A percentile compares a stretch with the other conserved stretches of the same genome.
These are phyloP conservation scores for Daldinia concentrica DNA, from an alignment of 495 filamentous ascomycete genomes.

Conservation along the genomic window DNA sequence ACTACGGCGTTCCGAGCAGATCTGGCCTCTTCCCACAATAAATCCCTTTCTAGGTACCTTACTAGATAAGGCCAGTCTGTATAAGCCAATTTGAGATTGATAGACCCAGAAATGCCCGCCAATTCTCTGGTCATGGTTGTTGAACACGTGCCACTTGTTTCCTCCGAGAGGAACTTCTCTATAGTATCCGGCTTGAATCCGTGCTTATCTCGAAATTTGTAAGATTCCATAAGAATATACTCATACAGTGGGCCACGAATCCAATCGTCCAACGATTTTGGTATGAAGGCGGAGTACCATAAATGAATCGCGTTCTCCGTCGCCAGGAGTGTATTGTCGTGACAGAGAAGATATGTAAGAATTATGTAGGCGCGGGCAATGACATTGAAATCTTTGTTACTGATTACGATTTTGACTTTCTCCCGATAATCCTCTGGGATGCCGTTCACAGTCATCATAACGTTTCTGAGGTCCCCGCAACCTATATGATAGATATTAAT, in stretches of 20 bases:
- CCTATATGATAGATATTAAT: background rate
- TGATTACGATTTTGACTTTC: background rate
- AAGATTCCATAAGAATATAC: background rate
- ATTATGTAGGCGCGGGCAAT: background rate
- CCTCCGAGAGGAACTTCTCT: background rate
- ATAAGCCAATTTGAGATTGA: background rate
- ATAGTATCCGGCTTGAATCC: background rate
- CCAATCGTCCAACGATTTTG: background rate
- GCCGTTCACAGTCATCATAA: background rate
- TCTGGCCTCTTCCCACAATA: background rate
- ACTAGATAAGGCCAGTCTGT: background rate
- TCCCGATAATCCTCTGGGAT: background rate
- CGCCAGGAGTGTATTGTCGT: background rate
- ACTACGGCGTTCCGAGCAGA: background rate
- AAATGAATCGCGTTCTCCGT: background rate
- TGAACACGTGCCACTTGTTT: background rate
- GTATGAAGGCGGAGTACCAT: background rate
- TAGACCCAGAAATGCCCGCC: background rate
- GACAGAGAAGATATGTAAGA: background rate
- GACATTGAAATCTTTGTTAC: background rate
- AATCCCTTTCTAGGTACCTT: background rate
- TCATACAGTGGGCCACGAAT: background rate
- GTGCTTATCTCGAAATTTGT: background rate
- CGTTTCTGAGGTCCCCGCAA: background rate
- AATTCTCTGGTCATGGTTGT: background rate